Evolutionary conservation across 1,139 yeast species (phyloP).

Genomic region (Candida mesenterica): DNA sequence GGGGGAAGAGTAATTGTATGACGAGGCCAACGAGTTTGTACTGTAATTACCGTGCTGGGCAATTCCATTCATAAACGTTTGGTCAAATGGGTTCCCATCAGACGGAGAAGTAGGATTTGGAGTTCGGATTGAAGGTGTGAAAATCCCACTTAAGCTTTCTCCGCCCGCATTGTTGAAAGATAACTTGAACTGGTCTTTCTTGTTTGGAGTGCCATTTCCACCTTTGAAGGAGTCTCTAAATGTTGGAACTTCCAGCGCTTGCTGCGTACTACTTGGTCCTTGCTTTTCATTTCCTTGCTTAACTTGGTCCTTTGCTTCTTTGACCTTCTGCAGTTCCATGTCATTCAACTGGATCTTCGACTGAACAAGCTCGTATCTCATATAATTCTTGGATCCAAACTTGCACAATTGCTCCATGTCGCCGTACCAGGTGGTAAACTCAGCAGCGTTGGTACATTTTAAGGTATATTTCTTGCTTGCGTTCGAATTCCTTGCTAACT

Average conservation of each 20-base stretch:
- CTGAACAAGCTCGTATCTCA: conserved; percentile 36
- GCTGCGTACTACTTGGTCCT: background rate
- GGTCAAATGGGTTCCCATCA: conserved; percentile 42
- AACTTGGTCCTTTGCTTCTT: no score
- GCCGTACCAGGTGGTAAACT: conserved; percentile 36
- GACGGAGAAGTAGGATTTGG: conserved; percentile 22
- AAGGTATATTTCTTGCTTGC: conserved; percentile 35
- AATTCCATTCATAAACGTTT: conserved; percentile 22
- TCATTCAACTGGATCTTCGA: conserved; percentile 25
- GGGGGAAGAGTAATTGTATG: conserved; percentile 12
- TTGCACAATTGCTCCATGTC: conserved; percentile 41
- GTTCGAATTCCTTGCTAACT: conserved; percentile 29
- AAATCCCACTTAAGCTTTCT: conserved; percentile 27
- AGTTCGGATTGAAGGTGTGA: conserved; percentile 39
- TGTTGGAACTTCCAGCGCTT: background rate
- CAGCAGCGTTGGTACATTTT: conserved; percentile 33
- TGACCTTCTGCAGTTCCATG: no score
- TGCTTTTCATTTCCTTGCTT: conserved; percentile 1
- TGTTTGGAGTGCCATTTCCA: background rate
- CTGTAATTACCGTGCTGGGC: conserved; percentile 7
- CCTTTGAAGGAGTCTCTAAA: conserved; percentile 1
- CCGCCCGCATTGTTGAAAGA: conserved; percentile 8
- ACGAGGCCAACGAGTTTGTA: conserved; percentile 3
- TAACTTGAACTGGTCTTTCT: conserved; percentile 10
- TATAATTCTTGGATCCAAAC: conserved; percentile 34